phyloP scores from a whole-genome alignment of 768 basidiomycete species.

The Ramaria rubella region DNA sequence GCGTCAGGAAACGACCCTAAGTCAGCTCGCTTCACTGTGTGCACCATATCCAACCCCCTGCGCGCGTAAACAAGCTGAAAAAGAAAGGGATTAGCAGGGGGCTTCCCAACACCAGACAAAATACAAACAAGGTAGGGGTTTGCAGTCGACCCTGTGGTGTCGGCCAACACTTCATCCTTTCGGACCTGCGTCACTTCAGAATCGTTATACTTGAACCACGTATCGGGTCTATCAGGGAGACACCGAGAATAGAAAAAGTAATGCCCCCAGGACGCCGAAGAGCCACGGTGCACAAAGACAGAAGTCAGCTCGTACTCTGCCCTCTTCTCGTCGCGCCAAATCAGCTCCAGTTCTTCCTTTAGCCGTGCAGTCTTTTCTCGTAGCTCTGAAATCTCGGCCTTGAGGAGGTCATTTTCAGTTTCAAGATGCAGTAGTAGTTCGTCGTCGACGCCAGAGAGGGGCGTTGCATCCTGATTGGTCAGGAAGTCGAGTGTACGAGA shows the following conservation, averaged over 20 bases:
- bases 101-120: not conserved
- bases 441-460: conserved; percentile 50
- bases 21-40: conserved; percentile 69
- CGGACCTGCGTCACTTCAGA: conserved; percentile 71
- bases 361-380: conserved; percentile 43
- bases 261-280: conserved; percentile 82
- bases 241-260: conserved; percentile 95
- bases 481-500: conserved; percentile 53
- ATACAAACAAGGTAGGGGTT: conserved; percentile 77
- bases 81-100: conserved; percentile 2
- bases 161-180: conserved; percentile 79
- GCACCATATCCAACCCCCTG: conserved; percentile 70
- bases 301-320: conserved; percentile 86
- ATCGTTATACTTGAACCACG: conserved; percentile 97
- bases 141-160: conserved; percentile 86
- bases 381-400: conserved; percentile 50
- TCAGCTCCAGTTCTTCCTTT: conserved; percentile 60
- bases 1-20: not conserved
- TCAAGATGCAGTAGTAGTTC: conserved; percentile 48
- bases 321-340: conserved; percentile 64
- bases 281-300: conserved; percentile 92
- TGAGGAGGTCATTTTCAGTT: conserved; percentile 47
- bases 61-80: conserved; percentile 74
- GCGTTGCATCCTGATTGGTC: conserved; percentile 36
- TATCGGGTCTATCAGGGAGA: conserved; percentile 70